Conservation (phyloP, 805 yeast species). For the Nakazawaea holstii region DNA sequence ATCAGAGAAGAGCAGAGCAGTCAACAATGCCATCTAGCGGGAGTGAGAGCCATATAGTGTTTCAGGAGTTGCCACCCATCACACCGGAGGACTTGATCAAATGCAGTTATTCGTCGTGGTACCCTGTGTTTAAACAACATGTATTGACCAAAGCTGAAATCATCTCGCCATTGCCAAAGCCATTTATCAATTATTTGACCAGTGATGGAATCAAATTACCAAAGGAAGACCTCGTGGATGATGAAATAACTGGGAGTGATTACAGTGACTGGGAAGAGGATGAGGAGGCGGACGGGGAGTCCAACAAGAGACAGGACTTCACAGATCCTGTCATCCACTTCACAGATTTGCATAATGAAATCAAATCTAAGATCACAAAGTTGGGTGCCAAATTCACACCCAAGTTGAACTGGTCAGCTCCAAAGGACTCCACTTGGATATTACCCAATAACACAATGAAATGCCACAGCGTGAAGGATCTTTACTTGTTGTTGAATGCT, state of each 20-base stretch:
- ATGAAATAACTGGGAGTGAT: conserved; percentile 34
- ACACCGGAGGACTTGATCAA: conserved; percentile 38
- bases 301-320: conserved; percentile 17
- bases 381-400: conserved; percentile 65
- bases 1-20: not conserved
- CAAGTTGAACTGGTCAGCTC: conserved; percentile 95
- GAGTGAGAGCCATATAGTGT: not conserved
- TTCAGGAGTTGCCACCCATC: conserved; percentile 14
- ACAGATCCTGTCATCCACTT: conserved; percentile 46
- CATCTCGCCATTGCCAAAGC: conserved; percentile 51
- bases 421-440: conserved; percentile 93
- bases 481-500: conserved; percentile 76
- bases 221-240: conserved; percentile 31
- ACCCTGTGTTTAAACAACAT: conserved; percentile 39
- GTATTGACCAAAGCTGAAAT: conserved; percentile 44
- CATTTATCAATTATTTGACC: conserved; percentile 53
- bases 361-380: conserved; percentile 39
- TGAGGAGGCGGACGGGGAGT: conserved; percentile 20
- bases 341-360: conserved; percentile 50
- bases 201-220: conserved; percentile 69
- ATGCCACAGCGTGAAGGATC: conserved; percentile 67
- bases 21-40: not conserved
- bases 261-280: conserved; percentile 67
- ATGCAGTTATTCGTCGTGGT: conserved; percentile 60
- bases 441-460: conserved; percentile 68